These are phyloP conservation scores for Hamigera avellanea DNA, from an alignment of 495 filamentous ascomycete genomes.

Conservation along the genomic window DNA sequence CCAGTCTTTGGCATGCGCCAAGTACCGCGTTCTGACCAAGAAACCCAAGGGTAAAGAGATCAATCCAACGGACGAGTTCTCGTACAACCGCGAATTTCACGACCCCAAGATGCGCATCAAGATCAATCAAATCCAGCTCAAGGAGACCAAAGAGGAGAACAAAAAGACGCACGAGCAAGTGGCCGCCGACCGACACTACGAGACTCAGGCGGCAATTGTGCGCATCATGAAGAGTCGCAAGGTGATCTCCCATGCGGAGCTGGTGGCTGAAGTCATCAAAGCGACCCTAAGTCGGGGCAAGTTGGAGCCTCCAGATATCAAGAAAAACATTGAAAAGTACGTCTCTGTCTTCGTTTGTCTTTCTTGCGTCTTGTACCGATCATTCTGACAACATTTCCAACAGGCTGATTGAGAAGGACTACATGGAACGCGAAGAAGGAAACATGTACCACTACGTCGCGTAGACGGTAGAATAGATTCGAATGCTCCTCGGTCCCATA, in stretches of 20 bases:
- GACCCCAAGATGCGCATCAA: slow-evolving; percentile 86
- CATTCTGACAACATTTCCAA: slow-evolving; percentile 1
- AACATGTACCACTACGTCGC: slow-evolving; percentile 74
- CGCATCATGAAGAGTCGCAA: slow-evolving; percentile 95
- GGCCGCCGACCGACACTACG: slow-evolving; percentile 78
- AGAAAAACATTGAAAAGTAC: slow-evolving; percentile 91
- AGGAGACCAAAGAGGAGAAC: slow-evolving; percentile 87
- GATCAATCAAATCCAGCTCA: slow-evolving; percentile 96
- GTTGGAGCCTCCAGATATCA: slow-evolving; percentile 77
- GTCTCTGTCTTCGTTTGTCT: slow-evolving; percentile 15
- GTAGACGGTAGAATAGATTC: slow-evolving; percentile 25
- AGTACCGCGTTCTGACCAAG: slow-evolving; percentile 76
- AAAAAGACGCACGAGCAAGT: slow-evolving; percentile 85
- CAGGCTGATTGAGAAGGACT: slow-evolving; percentile 92
- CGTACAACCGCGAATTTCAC: slow-evolving; percentile 61
- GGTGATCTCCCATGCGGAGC: slow-evolving; percentile 66
- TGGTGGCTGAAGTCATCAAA: slow-evolving; percentile 79
- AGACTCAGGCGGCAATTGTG: slow-evolving; percentile 95
- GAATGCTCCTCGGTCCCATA: no score
- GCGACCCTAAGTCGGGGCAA: slow-evolving; percentile 76
- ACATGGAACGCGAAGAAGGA: slow-evolving; percentile 75
- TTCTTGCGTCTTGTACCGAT: neutral
- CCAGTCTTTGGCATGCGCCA: slow-evolving; percentile 87
- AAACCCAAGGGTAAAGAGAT: slow-evolving; percentile 77
- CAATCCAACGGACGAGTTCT: slow-evolving; percentile 62